phyloP scores from a whole-genome alignment of 148 eudicot species.

The Polygonum maritimum region DNA sequence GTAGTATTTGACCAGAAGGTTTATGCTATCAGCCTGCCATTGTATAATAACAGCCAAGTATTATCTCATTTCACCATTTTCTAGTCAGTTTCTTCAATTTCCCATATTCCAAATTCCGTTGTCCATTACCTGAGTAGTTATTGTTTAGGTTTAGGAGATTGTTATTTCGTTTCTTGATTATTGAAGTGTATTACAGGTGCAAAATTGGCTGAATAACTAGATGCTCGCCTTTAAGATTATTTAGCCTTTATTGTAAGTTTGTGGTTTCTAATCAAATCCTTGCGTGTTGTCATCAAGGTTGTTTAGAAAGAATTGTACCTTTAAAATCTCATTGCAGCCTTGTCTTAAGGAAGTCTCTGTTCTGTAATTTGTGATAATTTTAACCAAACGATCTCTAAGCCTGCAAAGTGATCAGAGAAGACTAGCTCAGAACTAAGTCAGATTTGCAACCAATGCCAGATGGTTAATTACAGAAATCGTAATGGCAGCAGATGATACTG shows the following conservation, averaged over 20 bases:
- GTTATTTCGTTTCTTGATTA: too few species aligned
- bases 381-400: constrained; percentile 88
- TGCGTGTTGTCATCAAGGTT: constrained; percentile 3
- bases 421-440: not conserved
- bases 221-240: too few species aligned
- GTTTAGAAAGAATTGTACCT: constrained; percentile 34
- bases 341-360: constrained; percentile 97
- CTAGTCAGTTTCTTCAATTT: too few species aligned
- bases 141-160: too few species aligned
- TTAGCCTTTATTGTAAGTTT: too few species aligned
- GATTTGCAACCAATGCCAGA: not conserved
- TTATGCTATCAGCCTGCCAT: constrained; percentile 76
- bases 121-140: too few species aligned
- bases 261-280: not conserved
- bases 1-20: constrained; percentile 72
- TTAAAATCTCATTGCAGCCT: constrained; percentile 86
- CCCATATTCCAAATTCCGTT: too few species aligned
- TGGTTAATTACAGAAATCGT: not conserved
- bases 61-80: too few species aligned
- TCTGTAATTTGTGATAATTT: constrained; percentile 86
- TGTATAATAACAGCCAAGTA: not conserved
- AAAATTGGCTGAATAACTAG: too few species aligned
- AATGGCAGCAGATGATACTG: constrained; percentile 17
- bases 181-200: too few species aligned
- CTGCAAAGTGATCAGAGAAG: constrained; percentile 24